These are phyloP conservation scores for Gleditsia sinensis DNA, from an alignment of 306 rosid genomes.

Conservation along the genomic window DNA sequence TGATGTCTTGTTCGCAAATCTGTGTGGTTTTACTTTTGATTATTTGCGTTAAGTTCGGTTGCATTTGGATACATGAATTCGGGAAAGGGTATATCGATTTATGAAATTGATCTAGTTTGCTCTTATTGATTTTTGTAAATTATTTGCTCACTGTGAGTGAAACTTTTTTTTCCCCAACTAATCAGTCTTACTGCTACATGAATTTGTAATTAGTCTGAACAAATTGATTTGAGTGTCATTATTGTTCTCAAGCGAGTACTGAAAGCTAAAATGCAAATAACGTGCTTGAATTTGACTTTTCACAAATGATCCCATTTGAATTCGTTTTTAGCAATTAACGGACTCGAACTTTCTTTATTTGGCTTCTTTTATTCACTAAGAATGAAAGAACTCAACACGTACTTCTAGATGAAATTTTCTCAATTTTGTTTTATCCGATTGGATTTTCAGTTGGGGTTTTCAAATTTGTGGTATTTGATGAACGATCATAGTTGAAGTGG, in stretches of 20 bases:
- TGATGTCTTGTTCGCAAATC: background rate
- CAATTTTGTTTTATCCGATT: background rate
- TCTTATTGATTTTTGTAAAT: background rate
- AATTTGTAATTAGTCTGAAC: background rate
- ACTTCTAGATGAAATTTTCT: background rate
- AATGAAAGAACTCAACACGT: background rate
- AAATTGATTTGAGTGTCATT: background rate
- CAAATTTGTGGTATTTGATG: background rate
- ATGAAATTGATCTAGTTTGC: slow-evolving; percentile 8
- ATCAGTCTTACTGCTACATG: background rate
- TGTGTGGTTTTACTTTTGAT: background rate
- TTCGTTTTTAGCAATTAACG: background rate
- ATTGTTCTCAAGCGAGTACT: background rate
- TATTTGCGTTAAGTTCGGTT: background rate
- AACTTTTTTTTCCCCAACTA: background rate
- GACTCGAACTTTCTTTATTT: background rate
- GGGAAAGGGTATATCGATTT: background rate
- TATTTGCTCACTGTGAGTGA: background rate
- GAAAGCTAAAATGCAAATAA: background rate
- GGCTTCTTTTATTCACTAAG: background rate
- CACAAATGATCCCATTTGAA: background rate
- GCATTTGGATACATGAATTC: background rate
- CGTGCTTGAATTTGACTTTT: background rate
- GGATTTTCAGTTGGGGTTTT: background rate
- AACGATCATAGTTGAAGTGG: no score